These are phyloP conservation scores for Arthrobotrys iridis DNA, from an alignment of 2,329 filamentous ascomycete species.

Conservation along the genomic window DNA sequence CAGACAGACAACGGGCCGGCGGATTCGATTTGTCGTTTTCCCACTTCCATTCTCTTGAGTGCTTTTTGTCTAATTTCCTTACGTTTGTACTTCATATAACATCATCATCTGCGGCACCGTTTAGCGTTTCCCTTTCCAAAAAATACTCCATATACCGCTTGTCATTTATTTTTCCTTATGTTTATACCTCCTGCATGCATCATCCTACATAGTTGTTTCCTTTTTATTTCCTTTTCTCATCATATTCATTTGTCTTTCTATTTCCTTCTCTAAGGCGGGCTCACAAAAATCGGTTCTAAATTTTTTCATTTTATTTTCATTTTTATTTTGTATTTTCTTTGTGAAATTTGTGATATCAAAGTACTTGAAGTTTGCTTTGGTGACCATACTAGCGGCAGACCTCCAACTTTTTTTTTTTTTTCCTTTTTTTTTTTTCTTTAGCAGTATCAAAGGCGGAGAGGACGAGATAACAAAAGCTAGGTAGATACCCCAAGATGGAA, in stretches of 20 bases:
- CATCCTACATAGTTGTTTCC: slow-evolving; percentile 14
- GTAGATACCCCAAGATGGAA: slow-evolving; percentile 21
- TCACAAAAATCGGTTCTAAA: slow-evolving; percentile 16
- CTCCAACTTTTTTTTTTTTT: not conserved
- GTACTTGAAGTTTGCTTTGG: not conserved
- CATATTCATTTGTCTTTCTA: not conserved
- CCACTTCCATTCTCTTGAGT: slow-evolving; percentile 2
- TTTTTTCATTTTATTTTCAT: not conserved
- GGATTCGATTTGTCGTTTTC: not conserved
- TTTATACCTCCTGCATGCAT: slow-evolving; percentile 14
- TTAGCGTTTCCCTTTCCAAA: slow-evolving; percentile 8
- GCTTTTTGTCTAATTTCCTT: slow-evolving; percentile 17
- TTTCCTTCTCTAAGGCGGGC: not conserved
- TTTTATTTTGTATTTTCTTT: not conserved
- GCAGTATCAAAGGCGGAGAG: not conserved
- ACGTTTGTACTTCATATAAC: slow-evolving; percentile 13
- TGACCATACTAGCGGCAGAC: not conserved
- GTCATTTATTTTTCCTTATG: slow-evolving; percentile 15
- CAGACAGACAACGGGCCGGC: slow-evolving; percentile 10
- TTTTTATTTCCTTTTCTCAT: slow-evolving; percentile 26
- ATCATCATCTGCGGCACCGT: slow-evolving; percentile 10
- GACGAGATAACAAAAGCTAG: too few relatives aligned
- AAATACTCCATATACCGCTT: slow-evolving; percentile 6
- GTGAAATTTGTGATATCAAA: slow-evolving; percentile 23
- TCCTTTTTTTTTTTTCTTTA: slow-evolving; percentile 23